A percentile compares a stretch with the other conserved stretches of the same genome.
These are phyloP conservation scores for Candida peoriensis DNA, from an alignment of 805 yeast genomes.

Conservation along the genomic window DNA sequence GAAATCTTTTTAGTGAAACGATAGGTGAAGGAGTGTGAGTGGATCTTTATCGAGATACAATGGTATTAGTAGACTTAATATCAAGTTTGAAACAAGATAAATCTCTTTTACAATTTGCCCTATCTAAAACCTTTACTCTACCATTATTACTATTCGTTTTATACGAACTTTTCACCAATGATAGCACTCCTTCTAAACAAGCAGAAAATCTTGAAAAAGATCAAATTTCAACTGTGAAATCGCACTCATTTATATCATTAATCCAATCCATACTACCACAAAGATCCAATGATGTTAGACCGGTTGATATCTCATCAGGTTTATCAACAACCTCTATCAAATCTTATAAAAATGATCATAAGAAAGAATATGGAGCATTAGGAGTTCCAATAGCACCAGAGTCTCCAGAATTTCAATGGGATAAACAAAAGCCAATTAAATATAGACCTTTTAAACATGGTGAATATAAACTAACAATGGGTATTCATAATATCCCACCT, in stretches of 20 bases:
- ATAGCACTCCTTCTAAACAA: neutral
- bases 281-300: neutral
- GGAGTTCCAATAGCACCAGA: conserved; percentile 25
- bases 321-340: no score
- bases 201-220: no score
- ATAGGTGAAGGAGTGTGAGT: no score
- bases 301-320: no score
- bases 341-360: no score
- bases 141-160: conserved; percentile 3
- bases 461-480: conserved; percentile 59
- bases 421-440: conserved; percentile 34
- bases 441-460: conserved; percentile 60
- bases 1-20: no score
- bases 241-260: neutral
- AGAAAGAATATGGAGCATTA: conserved; percentile 3
- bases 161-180: conserved; percentile 3
- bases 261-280: neutral
- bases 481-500: conserved; percentile 41
- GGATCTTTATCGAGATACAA: no score
- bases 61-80: no score
- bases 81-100: neutral
- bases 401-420: conserved; percentile 38
- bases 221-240: no score
- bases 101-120: neutral
- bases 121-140: conserved; percentile 6